These are phyloP conservation scores for Xylaria polymorpha DNA, from an alignment of 2,329 filamentous ascomycete species.

Conservation along the genomic window DNA sequence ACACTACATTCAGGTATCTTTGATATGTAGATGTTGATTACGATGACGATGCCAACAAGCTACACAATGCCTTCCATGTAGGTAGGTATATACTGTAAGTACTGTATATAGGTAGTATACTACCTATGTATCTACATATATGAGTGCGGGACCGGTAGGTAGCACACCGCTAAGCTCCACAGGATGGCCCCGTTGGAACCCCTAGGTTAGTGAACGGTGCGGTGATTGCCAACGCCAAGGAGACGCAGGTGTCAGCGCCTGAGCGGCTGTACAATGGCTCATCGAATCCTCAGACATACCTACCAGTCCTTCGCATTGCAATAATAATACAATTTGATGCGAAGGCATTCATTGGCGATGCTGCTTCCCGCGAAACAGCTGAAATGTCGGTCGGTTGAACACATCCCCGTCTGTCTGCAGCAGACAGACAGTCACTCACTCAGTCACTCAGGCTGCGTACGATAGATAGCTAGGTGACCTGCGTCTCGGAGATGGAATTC, in stretches of 20 bases:
- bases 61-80: conserved; percentile 1
- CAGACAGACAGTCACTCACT: conserved; percentile 1
- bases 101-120: not conserved
- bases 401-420: conserved; percentile 27
- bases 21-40: conserved; percentile 3
- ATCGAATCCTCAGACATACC: conserved; percentile 25
- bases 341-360: conserved; percentile 16
- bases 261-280: conserved; percentile 33
- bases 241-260: conserved; percentile 32
- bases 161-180: conserved; percentile 22
- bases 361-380: conserved; percentile 32
- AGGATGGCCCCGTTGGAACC: conserved; percentile 15
- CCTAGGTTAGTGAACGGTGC: not conserved
- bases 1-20: not conserved
- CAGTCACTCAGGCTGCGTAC: conserved; percentile 19
- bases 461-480: too few species aligned
- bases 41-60: conserved; percentile 17
- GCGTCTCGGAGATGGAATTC: conserved; percentile 22
- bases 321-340: conserved; percentile 7
- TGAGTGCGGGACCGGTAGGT: not conserved
- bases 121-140: too few species aligned
- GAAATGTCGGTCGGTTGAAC: conserved; percentile 38
- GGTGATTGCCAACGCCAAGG: conserved; percentile 23
- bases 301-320: too few species aligned
- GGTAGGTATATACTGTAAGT: not conserved